Conservation (phyloP, 192 early-diverging fungal genomes). For the Lobosporangium transversale region DNA sequence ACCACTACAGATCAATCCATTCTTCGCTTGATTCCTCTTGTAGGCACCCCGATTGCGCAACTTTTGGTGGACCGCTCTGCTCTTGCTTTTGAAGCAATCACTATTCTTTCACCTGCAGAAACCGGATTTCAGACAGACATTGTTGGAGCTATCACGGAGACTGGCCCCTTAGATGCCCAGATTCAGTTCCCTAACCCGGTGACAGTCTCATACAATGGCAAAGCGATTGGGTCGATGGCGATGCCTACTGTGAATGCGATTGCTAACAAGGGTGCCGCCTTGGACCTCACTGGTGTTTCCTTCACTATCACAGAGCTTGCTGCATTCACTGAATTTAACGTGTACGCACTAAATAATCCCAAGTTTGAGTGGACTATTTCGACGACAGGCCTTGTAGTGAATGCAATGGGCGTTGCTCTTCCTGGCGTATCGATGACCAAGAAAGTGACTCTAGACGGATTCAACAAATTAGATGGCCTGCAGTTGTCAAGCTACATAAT, state of each 20-base stretch:
- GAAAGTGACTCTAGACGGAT: conserved; percentile 57
- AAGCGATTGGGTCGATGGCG: conserved; percentile 46
- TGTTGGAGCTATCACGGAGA: conserved; percentile 55
- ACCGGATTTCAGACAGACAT: conserved; percentile 47
- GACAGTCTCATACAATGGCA: conserved; percentile 52
- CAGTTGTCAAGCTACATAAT: conserved; percentile 20
- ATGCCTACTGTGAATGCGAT: conserved; percentile 52
- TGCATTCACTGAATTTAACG: conserved; percentile 55
- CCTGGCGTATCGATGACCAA: conserved; percentile 56
- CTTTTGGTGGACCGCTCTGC: conserved; percentile 40
- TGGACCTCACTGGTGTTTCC: conserved; percentile 36
- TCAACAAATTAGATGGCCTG: conserved; percentile 46
- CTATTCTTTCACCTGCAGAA: conserved; percentile 49
- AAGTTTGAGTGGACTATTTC: conserved; percentile 59
- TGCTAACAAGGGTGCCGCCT: conserved; percentile 51
- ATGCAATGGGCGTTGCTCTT: conserved; percentile 58
- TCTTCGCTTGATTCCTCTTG: conserved; percentile 53
- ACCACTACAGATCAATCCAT: conserved; percentile 53
- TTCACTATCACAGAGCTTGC: conserved; percentile 43
- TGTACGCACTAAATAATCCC: conserved; percentile 52
- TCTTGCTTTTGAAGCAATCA: conserved; percentile 51
- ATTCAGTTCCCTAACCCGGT: conserved; percentile 58
- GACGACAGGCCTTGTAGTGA: conserved; percentile 46
- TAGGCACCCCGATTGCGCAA: conserved; percentile 62
- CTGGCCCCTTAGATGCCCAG: conserved; percentile 61